Conservation (phyloP, 306 rosid genomes). For the Cyclanthera cordifolia region DNA sequence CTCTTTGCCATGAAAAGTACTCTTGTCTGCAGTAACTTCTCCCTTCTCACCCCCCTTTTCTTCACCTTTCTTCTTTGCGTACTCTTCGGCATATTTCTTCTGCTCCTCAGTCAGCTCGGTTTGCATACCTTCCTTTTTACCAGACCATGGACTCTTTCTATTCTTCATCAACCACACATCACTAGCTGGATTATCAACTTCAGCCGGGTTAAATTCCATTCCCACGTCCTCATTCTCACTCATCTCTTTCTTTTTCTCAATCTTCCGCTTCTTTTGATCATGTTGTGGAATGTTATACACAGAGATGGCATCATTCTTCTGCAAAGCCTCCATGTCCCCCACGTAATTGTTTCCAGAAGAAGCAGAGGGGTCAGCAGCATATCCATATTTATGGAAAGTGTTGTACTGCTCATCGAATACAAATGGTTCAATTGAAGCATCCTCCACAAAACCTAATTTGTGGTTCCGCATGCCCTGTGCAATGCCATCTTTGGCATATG, state of each 20-base stretch:
- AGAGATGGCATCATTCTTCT: constrained; percentile 49
- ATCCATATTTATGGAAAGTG: constrained; percentile 74
- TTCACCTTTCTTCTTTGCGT: constrained; percentile 94
- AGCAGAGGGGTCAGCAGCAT: constrained; percentile 85
- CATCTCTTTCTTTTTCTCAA: constrained; percentile 38
- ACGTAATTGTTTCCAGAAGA: constrained; percentile 56
- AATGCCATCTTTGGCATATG: constrained; percentile 82
- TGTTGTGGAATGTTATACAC: constrained; percentile 71
- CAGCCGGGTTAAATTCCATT: constrained; percentile 14
- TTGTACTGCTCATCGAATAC: constrained; percentile 92
- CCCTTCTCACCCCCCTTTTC: constrained; percentile 68
- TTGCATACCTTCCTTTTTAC: constrained; percentile 75
- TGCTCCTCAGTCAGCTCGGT: constrained; percentile 78
- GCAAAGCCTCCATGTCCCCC: constrained; percentile 57
- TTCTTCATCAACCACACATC: constrained; percentile 77
- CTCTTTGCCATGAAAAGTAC: constrained; percentile 85
- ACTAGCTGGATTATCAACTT: constrained; percentile 61
- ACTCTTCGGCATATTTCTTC: constrained; percentile 78
- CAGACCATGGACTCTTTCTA: constrained; percentile 86
- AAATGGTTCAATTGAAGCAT: constrained; percentile 71
- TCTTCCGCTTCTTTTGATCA: constrained; percentile 61
- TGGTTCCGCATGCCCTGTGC: constrained; percentile 96
- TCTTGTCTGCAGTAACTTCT: constrained; percentile 64
- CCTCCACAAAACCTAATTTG: constrained; percentile 86
- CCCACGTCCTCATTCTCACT: constrained; percentile 17